These are phyloP conservation scores for Cenchrus americanus DNA, from an alignment of 176 grass and related monocot genomes.

Conservation along the genomic window DNA sequence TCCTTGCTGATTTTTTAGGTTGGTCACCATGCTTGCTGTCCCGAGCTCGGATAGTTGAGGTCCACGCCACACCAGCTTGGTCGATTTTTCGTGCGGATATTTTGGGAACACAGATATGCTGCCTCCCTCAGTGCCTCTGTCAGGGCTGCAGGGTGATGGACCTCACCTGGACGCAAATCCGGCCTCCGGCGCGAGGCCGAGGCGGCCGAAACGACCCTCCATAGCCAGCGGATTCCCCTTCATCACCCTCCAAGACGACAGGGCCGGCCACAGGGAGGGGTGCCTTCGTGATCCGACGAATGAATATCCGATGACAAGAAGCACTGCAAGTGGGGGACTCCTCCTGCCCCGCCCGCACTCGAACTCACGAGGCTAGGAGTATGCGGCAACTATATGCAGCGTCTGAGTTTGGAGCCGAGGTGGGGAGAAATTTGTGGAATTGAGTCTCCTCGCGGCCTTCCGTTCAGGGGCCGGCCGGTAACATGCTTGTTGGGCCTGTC, in stretches of 20 bases:
- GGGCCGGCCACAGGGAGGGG: too few species aligned
- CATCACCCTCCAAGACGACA: too few species aligned
- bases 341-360: background rate
- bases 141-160: background rate
- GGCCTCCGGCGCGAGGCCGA: background rate
- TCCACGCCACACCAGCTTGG: background rate
- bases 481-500: background rate
- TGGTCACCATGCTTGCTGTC: too few species aligned
- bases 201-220: too few species aligned
- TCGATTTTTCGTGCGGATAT: background rate
- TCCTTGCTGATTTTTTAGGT: background rate
- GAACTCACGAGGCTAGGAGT: background rate
- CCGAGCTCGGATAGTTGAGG: background rate
- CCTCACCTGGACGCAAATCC: constrained; percentile 9
- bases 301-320: background rate
- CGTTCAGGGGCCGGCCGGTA: too few species aligned
- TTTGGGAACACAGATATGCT: background rate
- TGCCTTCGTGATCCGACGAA: background rate
- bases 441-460: background rate
- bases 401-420: background rate
- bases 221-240: background rate
- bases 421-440: background rate
- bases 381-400: background rate
- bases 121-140: background rate
- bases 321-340: background rate